Evolutionary conservation across 352 stramenopile genomes (phyloP).

Genomic region (Phytophthora palmivora): DNA sequence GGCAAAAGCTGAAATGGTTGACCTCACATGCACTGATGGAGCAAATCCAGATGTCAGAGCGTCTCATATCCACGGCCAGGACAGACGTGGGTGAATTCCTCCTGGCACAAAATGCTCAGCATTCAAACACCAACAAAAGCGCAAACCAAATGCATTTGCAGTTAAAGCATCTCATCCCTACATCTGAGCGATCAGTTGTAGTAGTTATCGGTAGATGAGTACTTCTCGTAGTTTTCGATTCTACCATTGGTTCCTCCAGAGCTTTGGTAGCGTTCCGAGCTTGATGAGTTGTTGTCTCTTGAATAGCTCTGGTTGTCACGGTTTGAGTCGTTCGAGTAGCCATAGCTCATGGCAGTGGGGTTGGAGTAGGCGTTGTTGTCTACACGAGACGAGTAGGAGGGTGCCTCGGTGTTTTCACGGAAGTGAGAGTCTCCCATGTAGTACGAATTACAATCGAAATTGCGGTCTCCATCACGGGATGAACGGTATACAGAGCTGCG

Average conservation of each 20-base stretch:
- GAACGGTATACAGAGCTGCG: slow-evolving; percentile 8
- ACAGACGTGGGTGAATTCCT: slow-evolving; percentile 26
- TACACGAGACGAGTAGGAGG: slow-evolving; percentile 16
- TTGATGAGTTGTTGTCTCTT: background rate
- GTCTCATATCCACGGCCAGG: slow-evolving; percentile 24
- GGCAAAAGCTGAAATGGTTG: slow-evolving; percentile 24
- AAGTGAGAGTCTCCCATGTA: slow-evolving; percentile 1
- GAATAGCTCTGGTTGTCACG: background rate
- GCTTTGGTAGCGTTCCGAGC: background rate
- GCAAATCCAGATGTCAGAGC: slow-evolving; percentile 15
- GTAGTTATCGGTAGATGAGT: no score
- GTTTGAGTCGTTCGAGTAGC: background rate
- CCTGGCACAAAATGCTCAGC: slow-evolving; percentile 10
- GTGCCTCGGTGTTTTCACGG: background rate
- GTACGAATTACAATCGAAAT: no score
- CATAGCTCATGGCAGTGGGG: background rate
- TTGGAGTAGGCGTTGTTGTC: slow-evolving; percentile 1
- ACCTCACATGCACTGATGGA: background rate
- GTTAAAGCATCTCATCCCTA: no score
- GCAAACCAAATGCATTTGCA: no score
- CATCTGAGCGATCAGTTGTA: no score
- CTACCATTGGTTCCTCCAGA: no score
- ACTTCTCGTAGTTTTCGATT: no score
- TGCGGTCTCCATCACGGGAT: background rate
- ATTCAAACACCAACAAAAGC: no score